These are phyloP conservation scores for Cubamyces lactineus DNA, from an alignment of 768 basidiomycete genomes.

Conservation along the genomic window DNA sequence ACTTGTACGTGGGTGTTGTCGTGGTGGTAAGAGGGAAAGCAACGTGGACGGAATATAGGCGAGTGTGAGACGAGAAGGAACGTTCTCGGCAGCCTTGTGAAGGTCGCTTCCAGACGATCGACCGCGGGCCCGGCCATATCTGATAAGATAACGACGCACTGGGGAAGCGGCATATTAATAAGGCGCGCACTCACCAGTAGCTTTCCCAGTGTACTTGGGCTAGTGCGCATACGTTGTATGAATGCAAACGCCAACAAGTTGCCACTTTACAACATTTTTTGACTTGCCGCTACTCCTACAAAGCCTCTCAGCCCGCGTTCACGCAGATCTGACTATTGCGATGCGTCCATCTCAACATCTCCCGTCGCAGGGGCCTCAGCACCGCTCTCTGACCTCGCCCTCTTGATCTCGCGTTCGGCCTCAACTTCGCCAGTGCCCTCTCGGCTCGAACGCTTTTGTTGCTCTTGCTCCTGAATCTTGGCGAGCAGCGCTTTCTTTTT, in stretches of 20 bases:
- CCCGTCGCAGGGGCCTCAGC: background rate
- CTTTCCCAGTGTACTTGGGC: too few species aligned
- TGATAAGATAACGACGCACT: conserved; percentile 3
- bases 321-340: background rate
- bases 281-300: background rate
- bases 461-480: conserved; percentile 28
- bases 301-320: background rate
- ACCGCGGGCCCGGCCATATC: conserved; percentile 2
- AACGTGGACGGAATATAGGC: background rate
- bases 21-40: background rate
- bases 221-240: too few species aligned
- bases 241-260: too few species aligned
- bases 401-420: conserved; percentile 42
- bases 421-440: conserved; percentile 19
- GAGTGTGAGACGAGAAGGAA: conserved; percentile 7
- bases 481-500: conserved; percentile 52
- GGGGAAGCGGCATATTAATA: too few species aligned
- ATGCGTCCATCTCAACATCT: conserved; percentile 9
- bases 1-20: background rate
- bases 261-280: background rate
- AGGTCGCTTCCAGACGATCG: background rate
- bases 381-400: conserved; percentile 37
- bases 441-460: conserved; percentile 13
- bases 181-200: too few species aligned
- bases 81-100: conserved; percentile 7